Evolutionary conservation across 129 eudicot species (phyloP).

Genomic region (Apium graveolens): DNA sequence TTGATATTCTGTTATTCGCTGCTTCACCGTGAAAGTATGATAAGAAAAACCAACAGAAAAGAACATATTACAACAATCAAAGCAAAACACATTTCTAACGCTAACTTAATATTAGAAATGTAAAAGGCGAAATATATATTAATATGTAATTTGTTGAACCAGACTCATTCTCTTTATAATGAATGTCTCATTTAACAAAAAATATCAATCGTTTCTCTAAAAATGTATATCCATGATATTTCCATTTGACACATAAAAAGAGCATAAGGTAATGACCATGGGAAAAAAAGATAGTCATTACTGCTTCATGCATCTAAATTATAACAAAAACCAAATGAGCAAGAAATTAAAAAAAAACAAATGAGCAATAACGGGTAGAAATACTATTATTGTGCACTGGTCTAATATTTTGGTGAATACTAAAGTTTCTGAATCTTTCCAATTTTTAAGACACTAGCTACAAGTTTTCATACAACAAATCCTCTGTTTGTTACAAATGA

Average conservation of each 20-base stretch:
- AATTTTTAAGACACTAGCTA: background rate
- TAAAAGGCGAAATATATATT: too few relatives aligned
- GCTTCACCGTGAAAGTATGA: slow-evolving; percentile 11
- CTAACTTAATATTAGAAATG: too few relatives aligned
- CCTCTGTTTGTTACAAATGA: too few relatives aligned
- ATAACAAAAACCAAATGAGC: background rate
- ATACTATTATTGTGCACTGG: background rate
- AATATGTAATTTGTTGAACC: too few relatives aligned
- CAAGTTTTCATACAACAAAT: too few relatives aligned
- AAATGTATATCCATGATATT: background rate
- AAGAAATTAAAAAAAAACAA: background rate
- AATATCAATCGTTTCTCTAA: background rate
- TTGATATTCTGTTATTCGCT: slow-evolving; percentile 36
- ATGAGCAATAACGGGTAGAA: background rate
- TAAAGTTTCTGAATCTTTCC: background rate
- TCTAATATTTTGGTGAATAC: background rate
- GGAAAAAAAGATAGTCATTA: background rate
- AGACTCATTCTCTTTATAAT: too few relatives aligned
- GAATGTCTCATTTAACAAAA: too few relatives aligned
- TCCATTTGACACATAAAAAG: background rate
- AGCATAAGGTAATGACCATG: background rate
- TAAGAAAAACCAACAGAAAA: background rate
- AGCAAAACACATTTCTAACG: background rate
- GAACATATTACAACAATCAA: background rate
- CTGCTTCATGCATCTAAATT: background rate